Percentiles rank a stretch among this genome's conserved stretches.
These are phyloP conservation scores for Aspergillus clavatus DNA, from an alignment of 2,329 filamentous ascomycete genomes.

Conservation along the genomic window DNA sequence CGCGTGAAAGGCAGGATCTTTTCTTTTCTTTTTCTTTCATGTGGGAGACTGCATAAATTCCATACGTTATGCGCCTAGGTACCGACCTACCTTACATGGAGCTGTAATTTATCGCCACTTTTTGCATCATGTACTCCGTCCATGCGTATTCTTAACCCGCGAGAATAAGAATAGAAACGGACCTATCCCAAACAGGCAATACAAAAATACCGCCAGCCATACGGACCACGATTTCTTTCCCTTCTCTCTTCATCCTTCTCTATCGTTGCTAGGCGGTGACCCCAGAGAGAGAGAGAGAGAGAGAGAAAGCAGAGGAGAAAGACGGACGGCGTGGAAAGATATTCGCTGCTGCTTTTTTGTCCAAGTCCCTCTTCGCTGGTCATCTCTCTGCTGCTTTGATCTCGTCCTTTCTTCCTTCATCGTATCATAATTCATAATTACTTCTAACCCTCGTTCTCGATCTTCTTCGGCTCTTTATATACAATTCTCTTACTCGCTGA, in stretches of 20 bases:
- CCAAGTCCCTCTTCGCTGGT: neutral
- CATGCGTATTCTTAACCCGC: neutral
- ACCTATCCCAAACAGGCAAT: neutral
- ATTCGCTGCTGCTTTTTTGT: neutral
- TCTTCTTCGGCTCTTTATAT: conserved; percentile 2
- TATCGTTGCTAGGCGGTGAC: conserved; percentile 1
- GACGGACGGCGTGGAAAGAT: neutral
- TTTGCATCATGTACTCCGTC: neutral
- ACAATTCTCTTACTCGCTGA: conserved; percentile 5
- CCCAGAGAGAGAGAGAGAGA: neutral
- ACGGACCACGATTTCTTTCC: neutral
- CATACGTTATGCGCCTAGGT: too few species aligned
- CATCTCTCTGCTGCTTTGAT: neutral
- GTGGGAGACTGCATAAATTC: too few species aligned
- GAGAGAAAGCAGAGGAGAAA: neutral
- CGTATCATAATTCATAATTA: neutral
- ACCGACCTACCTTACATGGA: too few species aligned
- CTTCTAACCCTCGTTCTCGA: conserved; percentile 4
- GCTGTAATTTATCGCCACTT: neutral
- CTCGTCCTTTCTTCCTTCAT: neutral
- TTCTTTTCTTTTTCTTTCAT: too few species aligned
- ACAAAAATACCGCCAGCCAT: neutral
- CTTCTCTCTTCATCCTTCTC: neutral
- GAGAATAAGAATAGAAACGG: neutral
- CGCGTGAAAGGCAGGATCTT: neutral